These are phyloP conservation scores for Arxiozyma bovina DNA, from an alignment of 1,139 yeast species.

Conservation along the genomic window DNA sequence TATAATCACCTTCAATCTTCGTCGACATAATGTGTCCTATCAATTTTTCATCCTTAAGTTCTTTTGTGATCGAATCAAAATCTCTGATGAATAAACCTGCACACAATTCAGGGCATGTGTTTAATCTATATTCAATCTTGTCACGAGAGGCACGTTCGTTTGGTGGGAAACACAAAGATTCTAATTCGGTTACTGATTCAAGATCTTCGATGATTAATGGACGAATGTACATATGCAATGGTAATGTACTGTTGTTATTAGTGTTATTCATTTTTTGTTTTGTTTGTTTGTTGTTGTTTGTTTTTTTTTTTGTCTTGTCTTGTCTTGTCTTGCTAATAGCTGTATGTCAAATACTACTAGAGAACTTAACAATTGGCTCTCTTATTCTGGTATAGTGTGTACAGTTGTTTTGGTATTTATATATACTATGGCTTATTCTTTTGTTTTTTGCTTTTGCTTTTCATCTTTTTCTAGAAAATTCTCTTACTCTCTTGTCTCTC, in stretches of 20 bases:
- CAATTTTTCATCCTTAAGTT: slow-evolving; percentile 48
- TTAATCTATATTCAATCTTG: slow-evolving; percentile 59
- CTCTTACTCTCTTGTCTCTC: no score
- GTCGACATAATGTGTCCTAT: slow-evolving; percentile 84
- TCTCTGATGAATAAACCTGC: slow-evolving; percentile 78
- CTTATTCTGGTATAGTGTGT: no score
- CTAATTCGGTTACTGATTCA: slow-evolving; percentile 52
- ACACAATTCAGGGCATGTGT: slow-evolving; percentile 80
- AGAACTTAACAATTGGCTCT: no score
- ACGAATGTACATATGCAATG: slow-evolving; percentile 66
- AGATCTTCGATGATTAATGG: slow-evolving; percentile 69
- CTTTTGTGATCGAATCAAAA: slow-evolving; percentile 36
- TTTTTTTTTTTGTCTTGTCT: neutral
- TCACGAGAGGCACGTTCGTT: slow-evolving; percentile 58
- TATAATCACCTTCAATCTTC: slow-evolving; percentile 44
- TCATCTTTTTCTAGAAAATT: no score
- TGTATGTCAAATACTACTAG: no score
- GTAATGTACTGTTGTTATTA: slow-evolving; percentile 30
- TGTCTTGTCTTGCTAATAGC: neutral
- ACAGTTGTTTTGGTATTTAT: no score
- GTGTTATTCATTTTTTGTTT: neutral
- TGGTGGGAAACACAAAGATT: slow-evolving; percentile 61
- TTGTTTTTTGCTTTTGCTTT: no score
- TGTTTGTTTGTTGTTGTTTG: no score
- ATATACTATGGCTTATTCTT: no score